Percentiles rank a stretch among this genome's conserved stretches.
These are phyloP conservation scores for Nigrospora osmanthi DNA, from an alignment of 2,329 filamentous ascomycete species.

Conservation along the genomic window DNA sequence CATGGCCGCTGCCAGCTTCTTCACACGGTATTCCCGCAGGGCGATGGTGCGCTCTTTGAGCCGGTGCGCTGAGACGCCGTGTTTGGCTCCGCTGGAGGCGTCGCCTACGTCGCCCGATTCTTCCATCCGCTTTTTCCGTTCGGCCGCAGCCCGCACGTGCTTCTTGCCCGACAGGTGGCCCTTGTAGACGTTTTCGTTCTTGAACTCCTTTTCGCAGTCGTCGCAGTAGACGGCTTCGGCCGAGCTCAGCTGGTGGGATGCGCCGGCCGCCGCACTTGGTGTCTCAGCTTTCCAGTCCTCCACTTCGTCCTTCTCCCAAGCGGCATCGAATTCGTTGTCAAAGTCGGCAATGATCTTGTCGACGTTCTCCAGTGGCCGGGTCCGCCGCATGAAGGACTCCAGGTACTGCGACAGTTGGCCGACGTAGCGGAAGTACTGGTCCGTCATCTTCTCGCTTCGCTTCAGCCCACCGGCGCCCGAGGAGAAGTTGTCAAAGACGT, in stretches of 20 bases:
- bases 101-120: constrained; percentile 22
- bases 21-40: constrained; percentile 77
- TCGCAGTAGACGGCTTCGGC: constrained; percentile 76
- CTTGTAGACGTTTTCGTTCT: constrained; percentile 91
- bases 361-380: constrained; percentile 77
- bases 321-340: constrained; percentile 74
- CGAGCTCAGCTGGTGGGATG: constrained; percentile 24
- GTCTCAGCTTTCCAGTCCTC: constrained; percentile 67
- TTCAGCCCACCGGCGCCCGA: constrained; percentile 68
- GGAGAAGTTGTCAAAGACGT: constrained; percentile 80
- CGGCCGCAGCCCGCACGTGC: constrained; percentile 76
- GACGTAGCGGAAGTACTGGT: constrained; percentile 87
- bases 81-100: constrained; percentile 16
- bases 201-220: constrained; percentile 91
- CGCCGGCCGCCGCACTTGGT: constrained; percentile 27
- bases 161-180: constrained; percentile 86
- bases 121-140: constrained; percentile 42
- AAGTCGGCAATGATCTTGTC: constrained; percentile 70
- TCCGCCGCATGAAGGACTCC: constrained; percentile 79
- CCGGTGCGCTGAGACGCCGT: constrained; percentile 35
- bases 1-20: constrained; percentile 73
- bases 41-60: constrained; percentile 87
- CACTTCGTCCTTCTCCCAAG: constrained; percentile 75
- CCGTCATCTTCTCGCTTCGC: constrained; percentile 77
- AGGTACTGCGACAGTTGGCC: constrained; percentile 74